Percentiles rank a stretch among this genome's conserved stretches.
These are phyloP conservation scores for Sporobolomyces phaffii DNA, from an alignment of 768 basidiomycete species.

Conservation along the genomic window DNA sequence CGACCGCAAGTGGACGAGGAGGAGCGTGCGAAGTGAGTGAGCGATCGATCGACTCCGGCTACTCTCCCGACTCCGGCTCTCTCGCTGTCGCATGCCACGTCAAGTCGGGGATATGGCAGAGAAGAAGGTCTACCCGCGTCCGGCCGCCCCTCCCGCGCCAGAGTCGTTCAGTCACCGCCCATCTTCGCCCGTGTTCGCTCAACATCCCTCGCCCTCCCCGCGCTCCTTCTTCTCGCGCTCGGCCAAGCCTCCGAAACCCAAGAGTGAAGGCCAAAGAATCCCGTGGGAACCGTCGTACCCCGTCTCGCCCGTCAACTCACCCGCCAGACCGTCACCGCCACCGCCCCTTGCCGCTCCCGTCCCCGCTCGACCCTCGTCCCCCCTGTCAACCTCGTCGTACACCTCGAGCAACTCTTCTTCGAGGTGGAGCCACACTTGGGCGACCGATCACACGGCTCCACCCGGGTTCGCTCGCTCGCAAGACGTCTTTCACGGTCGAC, in stretches of 20 bases:
- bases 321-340: too few species aligned
- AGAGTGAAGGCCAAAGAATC: background rate
- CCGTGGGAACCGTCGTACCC: too few species aligned
- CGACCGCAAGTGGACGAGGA: too few species aligned
- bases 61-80: background rate
- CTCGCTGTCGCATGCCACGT: background rate
- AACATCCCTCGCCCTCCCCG: background rate
- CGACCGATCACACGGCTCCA: background rate
- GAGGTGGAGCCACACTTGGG: background rate
- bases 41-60: too few species aligned
- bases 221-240: background rate
- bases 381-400: background rate
- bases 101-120: background rate
- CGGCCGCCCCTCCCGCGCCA: background rate
- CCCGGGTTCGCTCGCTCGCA: too few species aligned
- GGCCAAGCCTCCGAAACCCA: background rate
- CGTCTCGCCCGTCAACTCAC: too few species aligned
- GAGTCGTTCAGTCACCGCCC: background rate
- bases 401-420: background rate
- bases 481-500: too few species aligned
- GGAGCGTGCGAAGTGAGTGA: too few species aligned
- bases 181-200: background rate
- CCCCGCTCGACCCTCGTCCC: background rate
- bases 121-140: slow-evolving; percentile 6
- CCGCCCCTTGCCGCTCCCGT: too few species aligned